phyloP scores from a whole-genome alignment of 1,284 basidiomycete genomes.

The Malassezia equina region DNA sequence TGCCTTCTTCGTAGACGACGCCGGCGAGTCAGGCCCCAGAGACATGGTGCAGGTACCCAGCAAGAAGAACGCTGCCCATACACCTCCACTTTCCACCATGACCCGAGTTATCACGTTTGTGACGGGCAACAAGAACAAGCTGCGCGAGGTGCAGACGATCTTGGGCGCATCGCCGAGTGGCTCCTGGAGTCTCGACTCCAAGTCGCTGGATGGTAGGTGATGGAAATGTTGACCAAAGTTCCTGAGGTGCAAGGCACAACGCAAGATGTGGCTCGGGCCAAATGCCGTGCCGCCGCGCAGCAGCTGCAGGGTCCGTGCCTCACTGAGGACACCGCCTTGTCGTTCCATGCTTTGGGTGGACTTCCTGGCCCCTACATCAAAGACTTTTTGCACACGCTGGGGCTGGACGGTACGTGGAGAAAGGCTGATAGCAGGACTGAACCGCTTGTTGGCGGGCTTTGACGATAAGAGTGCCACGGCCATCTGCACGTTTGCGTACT shows the following conservation, averaged over 20 bases:
- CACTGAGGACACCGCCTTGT: constrained; percentile 90
- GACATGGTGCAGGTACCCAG: neutral
- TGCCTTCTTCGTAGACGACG: neutral
- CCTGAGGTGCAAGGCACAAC: constrained; percentile 91
- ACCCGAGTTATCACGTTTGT: constrained; percentile 57
- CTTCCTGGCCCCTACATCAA: constrained; percentile 97
- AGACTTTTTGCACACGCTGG: constrained; percentile 50
- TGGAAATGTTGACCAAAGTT: constrained; percentile 53
- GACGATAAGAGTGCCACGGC: constrained; percentile 70
- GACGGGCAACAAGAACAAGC: constrained; percentile 87
- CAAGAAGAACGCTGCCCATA: neutral
- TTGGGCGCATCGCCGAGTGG: constrained; percentile 22
- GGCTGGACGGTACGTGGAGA: constrained; percentile 14
- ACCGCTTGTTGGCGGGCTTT: constrained; percentile 76
- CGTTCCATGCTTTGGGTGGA: constrained; percentile 75
- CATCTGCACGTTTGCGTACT: constrained; percentile 92
- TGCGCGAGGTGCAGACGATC: constrained; percentile 74
- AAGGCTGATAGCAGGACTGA: constrained; percentile 57
- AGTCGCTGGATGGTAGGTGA: constrained; percentile 18
- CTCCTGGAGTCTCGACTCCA: constrained; percentile 14
- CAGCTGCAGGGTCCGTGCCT: constrained; percentile 66
- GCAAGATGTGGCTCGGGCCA: constrained; percentile 75
- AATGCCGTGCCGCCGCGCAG: constrained; percentile 68
- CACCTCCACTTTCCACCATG: constrained; percentile 16
- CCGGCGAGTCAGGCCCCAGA: neutral